Base-by-base conservation (phyloP, 208 protist species). In the Trypanosoma brucei region DNA sequence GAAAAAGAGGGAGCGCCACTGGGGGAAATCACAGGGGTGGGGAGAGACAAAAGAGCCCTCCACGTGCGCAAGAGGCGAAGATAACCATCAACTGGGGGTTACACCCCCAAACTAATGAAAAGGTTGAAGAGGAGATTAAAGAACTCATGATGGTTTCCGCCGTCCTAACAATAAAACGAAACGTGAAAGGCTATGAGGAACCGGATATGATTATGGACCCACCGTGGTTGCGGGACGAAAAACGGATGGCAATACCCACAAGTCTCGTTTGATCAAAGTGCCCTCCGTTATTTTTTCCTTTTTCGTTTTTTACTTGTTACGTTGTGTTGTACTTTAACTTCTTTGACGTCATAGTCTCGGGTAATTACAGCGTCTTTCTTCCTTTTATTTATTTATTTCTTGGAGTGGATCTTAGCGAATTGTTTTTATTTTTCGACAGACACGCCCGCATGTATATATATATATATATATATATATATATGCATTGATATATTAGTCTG, bases 191-290 rank as follows among this genome's bases (percentile, higher is more conserved):
- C 1, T 74, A 74, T n/a, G 69, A 84, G 34, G 68, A 68, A 31
- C 49, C 89, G 48, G 57, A 65, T 46, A 78, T 91, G 70, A 72
- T 86, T 34, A 7, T 94, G 34, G 57, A 88, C 39, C 80, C 84
- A 31, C 88, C 88, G 38, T 91, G 82, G 84, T 65, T 77, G 51
- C 70, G 88, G 39, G 35, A 22, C 3, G 14, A 33, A 11, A 34
- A 69, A 36, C 0, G 14, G 36, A 8, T 8, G 22, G 6, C 13
- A 14, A 38, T 75, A 49, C 57, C 50, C n/a, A 58, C 31, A 22
- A 60, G 9, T 22, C 3, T 49, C 37, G 60, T 40, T 7, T 58
- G 22, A 14, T 49, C 42, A 46, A 35, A 39, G 34, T 13, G 39
- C 39, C 8, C 4, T 63, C 7, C 33, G 22, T 34, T 13, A 9